Evolutionary conservation across 495 filamentous ascomycete species (phyloP), one percentile per base, ranked within the genome.

Genomic region (Penicillium maclennaniae): DNA sequence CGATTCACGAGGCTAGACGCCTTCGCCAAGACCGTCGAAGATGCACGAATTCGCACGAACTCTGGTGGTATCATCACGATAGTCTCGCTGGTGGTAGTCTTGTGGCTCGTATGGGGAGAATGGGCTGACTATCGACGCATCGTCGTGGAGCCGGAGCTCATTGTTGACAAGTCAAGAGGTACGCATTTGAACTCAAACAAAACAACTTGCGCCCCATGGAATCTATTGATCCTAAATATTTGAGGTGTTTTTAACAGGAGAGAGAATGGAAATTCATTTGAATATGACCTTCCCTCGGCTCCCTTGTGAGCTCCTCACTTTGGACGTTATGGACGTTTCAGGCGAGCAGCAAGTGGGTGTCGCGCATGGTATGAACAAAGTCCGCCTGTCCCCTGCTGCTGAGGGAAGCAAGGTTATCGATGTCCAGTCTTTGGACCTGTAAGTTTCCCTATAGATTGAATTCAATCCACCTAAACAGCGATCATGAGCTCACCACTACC

Each of bases 251-350:
- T 45, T n/a, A 50, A 60, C 61, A 92, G 89, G 89, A 61, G 89
- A 98, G 76, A 87, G 91, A 68, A 96, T 98, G 89, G 93, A 97
- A 61, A 98, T 98, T 55, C 91, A 96, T 69, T 80, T 98, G 74
- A 98, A 98, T 77, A 89, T 98, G 58, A 92, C 89, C 17, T 98
- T 98, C 70, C 93, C 95, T 6, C 85, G 85, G 28, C 77, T 98
- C 27, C 93, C 93, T 28, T 98, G 93, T 75, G 92, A 97, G 70
- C 84, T 98, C 43, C 73, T 97, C 46, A 97, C 93, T 15, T 83
- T 98, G 57, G 93, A 98, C 66, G 92, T 98, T 36, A 97, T 98
- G 93, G 93, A 98, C 70, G 92, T 98, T 10, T 95, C 89, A 14
- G 93, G 93, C 39, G 93, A 98, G 68, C 87, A 96, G 65, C 93